These are phyloP conservation scores for Arachnopeziza araneosa DNA, from an alignment of 2,329 filamentous ascomycete genomes.

Conservation along the genomic window DNA sequence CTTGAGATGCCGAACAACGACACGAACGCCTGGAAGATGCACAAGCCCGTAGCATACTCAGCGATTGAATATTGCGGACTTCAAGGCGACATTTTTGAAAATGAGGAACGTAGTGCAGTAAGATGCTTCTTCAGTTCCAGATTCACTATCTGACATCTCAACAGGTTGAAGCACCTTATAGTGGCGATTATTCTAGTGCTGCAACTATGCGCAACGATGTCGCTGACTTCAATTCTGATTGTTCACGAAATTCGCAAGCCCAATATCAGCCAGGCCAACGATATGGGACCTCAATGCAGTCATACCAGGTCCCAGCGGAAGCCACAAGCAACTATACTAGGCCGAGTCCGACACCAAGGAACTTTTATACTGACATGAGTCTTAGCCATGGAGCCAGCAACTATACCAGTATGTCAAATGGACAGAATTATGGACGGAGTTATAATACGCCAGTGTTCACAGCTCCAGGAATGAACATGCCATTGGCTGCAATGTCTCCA, in stretches of 20 bases:
- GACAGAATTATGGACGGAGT: neutral
- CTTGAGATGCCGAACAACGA: constrained; percentile 29
- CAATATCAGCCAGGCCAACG: neutral
- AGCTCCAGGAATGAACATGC: neutral
- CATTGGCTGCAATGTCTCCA: neutral
- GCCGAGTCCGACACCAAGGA: neutral
- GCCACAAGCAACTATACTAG: neutral
- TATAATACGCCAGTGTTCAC: neutral
- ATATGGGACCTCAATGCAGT: neutral
- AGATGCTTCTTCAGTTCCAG: neutral
- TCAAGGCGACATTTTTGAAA: constrained; percentile 19
- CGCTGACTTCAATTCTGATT: neutral
- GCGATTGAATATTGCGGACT: constrained; percentile 19
- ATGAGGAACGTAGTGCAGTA: constrained; percentile 21
- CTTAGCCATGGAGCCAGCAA: neutral
- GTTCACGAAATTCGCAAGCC: neutral
- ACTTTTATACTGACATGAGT: neutral
- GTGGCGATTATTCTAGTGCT: neutral
- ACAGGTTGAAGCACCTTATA: neutral
- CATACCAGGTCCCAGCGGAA: neutral
- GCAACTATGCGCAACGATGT: neutral
- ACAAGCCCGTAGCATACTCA: constrained; percentile 15
- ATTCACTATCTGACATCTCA: neutral
- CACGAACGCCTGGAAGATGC: constrained; percentile 24
- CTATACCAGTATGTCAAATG: neutral